These are phyloP conservation scores for Selenicereus undatus DNA, from an alignment of 148 eudicot genomes.

Conservation along the genomic window DNA sequence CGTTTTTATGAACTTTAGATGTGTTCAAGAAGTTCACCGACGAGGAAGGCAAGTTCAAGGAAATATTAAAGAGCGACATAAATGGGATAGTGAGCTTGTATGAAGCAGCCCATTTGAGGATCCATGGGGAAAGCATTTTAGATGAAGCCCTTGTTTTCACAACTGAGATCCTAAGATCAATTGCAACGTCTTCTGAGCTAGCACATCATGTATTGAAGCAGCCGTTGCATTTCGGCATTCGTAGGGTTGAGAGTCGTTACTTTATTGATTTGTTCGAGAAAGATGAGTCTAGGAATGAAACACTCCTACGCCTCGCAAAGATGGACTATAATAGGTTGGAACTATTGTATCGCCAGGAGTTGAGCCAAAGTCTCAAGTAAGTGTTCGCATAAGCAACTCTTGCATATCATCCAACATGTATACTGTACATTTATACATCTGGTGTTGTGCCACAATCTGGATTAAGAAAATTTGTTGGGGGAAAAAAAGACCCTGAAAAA, in stretches of 20 bases:
- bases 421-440: too few relatives aligned
- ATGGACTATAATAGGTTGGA: conserved; percentile 35
- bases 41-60: conserved; percentile 18
- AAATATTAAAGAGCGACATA: conserved; percentile 16
- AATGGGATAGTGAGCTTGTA: conserved; percentile 28
- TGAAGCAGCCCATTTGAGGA: conserved; percentile 26
- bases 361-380: conserved; percentile 33
- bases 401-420: too few relatives aligned
- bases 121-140: conserved; percentile 18
- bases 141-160: conserved; percentile 21
- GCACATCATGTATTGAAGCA: conserved; percentile 26
- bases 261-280: conserved; percentile 29
- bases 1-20: neutral
- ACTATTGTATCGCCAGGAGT: conserved; percentile 34
- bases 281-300: conserved; percentile 23
- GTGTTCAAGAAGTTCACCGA: conserved; percentile 26
- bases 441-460: too few relatives aligned
- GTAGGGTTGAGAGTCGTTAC: conserved; percentile 23
- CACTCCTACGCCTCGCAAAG: conserved; percentile 32
- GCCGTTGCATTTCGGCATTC: conserved; percentile 22
- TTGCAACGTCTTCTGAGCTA: neutral
- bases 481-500: too few relatives aligned
- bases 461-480: too few relatives aligned
- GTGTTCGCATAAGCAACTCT: neutral
- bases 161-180: neutral